Conservation (phyloP, 1,139 yeast genomes). For the Lodderomyces margitis region DNA sequence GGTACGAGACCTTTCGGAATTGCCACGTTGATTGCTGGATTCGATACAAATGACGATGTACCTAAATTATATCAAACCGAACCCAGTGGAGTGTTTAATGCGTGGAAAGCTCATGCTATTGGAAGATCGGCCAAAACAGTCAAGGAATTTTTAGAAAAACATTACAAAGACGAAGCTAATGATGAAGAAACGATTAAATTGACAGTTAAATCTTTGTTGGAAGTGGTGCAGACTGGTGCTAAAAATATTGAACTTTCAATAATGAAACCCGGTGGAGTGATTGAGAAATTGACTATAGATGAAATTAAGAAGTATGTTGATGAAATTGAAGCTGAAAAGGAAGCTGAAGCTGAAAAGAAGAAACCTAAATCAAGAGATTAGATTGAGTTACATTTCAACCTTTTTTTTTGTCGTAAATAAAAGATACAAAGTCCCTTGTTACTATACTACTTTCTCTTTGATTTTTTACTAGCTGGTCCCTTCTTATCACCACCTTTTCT, state of each 20-base stretch:
- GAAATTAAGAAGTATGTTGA: slow-evolving; percentile 75
- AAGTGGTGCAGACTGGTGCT: slow-evolving; percentile 97
- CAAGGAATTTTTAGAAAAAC: slow-evolving; percentile 90
- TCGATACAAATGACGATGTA: slow-evolving; percentile 76
- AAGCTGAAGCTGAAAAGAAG: slow-evolving; percentile 84
- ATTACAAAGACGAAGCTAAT: slow-evolving; percentile 65
- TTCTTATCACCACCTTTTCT: slow-evolving; percentile 21
- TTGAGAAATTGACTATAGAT: slow-evolving; percentile 60
- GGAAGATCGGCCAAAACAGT: slow-evolving; percentile 96
- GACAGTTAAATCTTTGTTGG: slow-evolving; percentile 83
- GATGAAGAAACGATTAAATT: slow-evolving; percentile 78
- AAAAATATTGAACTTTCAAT: slow-evolving; percentile 92
- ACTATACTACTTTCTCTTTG: slow-evolving; percentile 13
- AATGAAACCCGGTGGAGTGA: slow-evolving; percentile 63
- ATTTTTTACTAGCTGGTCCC: slow-evolving; percentile 19
- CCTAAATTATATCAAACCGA: slow-evolving; percentile 94
- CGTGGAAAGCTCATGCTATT: slow-evolving; percentile 99
- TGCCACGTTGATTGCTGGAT: slow-evolving; percentile 92
- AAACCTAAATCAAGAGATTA: slow-evolving; percentile 47
- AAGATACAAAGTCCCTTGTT: neutral
- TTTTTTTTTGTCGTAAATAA: too few species aligned
- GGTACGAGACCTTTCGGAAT: slow-evolving; percentile 96
- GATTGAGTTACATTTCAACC: neutral
- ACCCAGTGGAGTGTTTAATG: slow-evolving; percentile 95
- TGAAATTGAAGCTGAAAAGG: slow-evolving; percentile 88